Evolutionary conservation across 768 basidiomycete species (phyloP).

Genomic region (Pulveroboletus sp.): DNA sequence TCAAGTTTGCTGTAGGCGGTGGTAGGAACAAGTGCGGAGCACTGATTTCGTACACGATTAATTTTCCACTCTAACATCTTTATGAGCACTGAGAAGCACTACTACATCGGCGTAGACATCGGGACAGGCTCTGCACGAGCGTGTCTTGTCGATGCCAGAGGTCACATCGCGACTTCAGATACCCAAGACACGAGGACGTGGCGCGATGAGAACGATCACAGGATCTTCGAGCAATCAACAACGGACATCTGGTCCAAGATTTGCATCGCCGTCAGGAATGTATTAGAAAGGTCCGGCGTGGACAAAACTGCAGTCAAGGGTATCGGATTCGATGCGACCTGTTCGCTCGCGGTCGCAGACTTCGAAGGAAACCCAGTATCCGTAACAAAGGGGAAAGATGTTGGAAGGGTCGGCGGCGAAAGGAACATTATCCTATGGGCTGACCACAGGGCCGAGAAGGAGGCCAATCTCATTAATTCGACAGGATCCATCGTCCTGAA

Average conservation of each 20-base stretch:
- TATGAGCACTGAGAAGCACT: slow-evolving; percentile 37
- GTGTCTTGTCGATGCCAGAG: slow-evolving; percentile 64
- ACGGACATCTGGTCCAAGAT: slow-evolving; percentile 80
- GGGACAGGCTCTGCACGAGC: slow-evolving; percentile 95
- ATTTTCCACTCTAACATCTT: background rate
- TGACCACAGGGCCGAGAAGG: slow-evolving; percentile 89
- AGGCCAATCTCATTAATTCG: slow-evolving; percentile 85
- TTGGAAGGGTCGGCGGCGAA: slow-evolving; percentile 59
- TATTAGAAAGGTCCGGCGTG: slow-evolving; percentile 55
- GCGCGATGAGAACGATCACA: slow-evolving; percentile 78
- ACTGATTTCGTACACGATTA: slow-evolving; percentile 3
- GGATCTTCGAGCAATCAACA: slow-evolving; percentile 97
- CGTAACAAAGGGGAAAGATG: slow-evolving; percentile 62
- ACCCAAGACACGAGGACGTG: slow-evolving; percentile 81
- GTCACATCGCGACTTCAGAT: slow-evolving; percentile 71
- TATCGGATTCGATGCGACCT: slow-evolving; percentile 93
- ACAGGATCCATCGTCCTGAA: slow-evolving; percentile 82
- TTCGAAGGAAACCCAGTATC: slow-evolving; percentile 65
- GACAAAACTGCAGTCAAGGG: slow-evolving; percentile 68
- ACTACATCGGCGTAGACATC: slow-evolving; percentile 77
- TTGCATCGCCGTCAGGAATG: slow-evolving; percentile 53
- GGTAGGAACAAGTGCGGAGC: slow-evolving; percentile 9
- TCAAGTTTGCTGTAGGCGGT: background rate
- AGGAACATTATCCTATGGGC: slow-evolving; percentile 95
- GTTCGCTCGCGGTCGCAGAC: slow-evolving; percentile 86